Base-by-base conservation (phyloP, 1,284 basidiomycete genomes). In the Apiotrichum veenhuisii region DNA sequence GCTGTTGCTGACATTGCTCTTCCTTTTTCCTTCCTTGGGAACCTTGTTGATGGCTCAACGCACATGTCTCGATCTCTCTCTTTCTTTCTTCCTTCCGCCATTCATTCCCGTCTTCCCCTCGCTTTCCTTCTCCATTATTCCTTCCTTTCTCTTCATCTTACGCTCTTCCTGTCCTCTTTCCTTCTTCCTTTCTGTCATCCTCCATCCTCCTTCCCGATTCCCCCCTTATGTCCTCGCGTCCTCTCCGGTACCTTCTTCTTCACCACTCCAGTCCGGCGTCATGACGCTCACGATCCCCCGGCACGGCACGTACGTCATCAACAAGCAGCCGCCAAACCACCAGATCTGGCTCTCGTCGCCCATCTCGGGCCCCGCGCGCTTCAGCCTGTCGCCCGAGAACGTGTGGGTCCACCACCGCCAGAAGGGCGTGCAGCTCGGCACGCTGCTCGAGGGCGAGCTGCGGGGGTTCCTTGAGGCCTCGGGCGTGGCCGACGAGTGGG, bases 261-360 rank as follows among this genome's bases (percentile, higher is more conserved):
- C n/a, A n/a, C n/a, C n/a, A n/a, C n/a, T n/a, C n/a, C 71, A 91
- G 88, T 85, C 86, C 64, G 95, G 95, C 25, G 95, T 98, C 33
- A 79, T 98, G 57, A 98, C 91, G 2, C 83, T 98, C 50, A 81
- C 82, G 47, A 81, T 97, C 20, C 92, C 89, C 36, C 80, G 83
- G 10, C 81, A 88, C 61, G 94, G 94, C 20, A 98, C 91, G n/a
- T 98, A 97, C 79, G 95, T 98, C 41, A 89, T 98, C 79, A 98
- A 98, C 80, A 98, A 98, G 81, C 95, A 98, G 77, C 95, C 95
- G 11, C 95, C 96, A 7, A 98, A 98, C 74, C 92, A 93, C 77
- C 96, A 98, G 76, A 98, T 98, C 71, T 98, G 95, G 95, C 81
- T 98, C 34, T 94, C 91, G 14, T 95, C 91, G 36, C 95, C 95